Conservation (phyloP, 805 yeast genomes). For the Suhomyces prunicola region DNA sequence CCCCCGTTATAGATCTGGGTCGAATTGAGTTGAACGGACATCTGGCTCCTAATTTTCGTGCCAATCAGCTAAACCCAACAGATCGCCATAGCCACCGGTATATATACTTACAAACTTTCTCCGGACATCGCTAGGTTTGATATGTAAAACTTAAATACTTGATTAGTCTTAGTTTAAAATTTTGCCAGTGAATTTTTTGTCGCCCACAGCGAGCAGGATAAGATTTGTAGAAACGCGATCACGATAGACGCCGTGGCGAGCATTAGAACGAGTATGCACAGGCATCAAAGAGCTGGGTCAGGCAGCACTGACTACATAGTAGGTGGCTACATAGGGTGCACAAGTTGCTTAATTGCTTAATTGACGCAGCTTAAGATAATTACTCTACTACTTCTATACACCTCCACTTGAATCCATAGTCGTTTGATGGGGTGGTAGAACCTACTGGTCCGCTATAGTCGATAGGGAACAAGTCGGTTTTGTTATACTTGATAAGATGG, state of each 20-base stretch:
- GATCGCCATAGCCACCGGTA: neutral
- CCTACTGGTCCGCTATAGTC: constrained; percentile 13
- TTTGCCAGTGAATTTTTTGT: neutral
- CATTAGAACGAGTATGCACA: neutral
- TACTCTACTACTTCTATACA: neutral
- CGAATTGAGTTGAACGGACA: neutral
- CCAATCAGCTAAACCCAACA: neutral
- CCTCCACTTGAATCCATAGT: neutral
- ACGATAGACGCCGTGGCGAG: neutral
- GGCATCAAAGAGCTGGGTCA: neutral
- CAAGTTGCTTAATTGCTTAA: neutral
- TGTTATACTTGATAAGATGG: constrained; percentile 26
- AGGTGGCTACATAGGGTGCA: neutral
- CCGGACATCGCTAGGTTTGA: constrained; percentile 18
- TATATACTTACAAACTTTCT: constrained; percentile 26
- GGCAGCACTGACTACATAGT: neutral
- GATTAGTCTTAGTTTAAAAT: neutral
- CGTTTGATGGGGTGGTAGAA: neutral
- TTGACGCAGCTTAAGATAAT: neutral
- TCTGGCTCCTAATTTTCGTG: neutral
- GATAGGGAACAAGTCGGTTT: constrained; percentile 21
- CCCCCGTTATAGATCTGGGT: neutral
- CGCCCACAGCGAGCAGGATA: neutral
- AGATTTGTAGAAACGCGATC: neutral
- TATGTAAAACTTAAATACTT: neutral